phyloP scores from a whole-genome alignment of 768 basidiomycete genomes.

The Porpolomopsis calyptriformis region DNA sequence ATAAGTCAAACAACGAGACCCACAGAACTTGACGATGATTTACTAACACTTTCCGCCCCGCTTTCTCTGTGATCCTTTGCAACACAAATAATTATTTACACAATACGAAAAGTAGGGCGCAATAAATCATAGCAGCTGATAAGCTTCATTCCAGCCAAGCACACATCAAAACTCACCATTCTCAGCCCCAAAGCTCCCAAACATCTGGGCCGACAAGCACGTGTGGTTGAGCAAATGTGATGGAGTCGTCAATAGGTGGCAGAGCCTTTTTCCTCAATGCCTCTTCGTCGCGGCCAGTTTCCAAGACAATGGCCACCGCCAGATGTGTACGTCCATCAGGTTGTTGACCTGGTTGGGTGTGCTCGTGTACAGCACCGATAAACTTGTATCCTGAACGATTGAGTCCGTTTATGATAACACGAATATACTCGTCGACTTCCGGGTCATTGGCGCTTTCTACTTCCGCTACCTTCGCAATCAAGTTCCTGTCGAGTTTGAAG shows the following conservation, averaged over 20 bases:
- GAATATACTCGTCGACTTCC: not conserved
- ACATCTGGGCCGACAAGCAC: conserved; percentile 7
- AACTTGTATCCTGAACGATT: not conserved
- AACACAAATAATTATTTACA: too few relatives aligned
- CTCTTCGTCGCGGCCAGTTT: conserved; percentile 12
- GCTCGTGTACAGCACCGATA: not conserved
- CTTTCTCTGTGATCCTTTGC: too few relatives aligned
- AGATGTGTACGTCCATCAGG: not conserved
- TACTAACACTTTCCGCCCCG: too few relatives aligned
- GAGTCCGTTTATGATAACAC: not conserved
- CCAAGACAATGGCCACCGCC: conserved; percentile 4
- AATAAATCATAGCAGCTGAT: too few relatives aligned
- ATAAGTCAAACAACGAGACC: too few relatives aligned
- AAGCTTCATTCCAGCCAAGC: too few relatives aligned
- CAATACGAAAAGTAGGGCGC: too few relatives aligned
- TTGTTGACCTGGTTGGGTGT: not conserved
- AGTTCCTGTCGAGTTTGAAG: not conserved
- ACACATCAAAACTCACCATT: too few relatives aligned
- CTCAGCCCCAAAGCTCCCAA: conserved; percentile 8
- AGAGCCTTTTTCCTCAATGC: conserved; percentile 4
- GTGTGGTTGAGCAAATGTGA: conserved; percentile 5
- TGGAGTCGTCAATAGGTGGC: conserved; percentile 4
- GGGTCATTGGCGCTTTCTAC: not conserved
- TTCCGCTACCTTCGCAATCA: not conserved
- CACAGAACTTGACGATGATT: too few relatives aligned